Evolutionary conservation across 257 asterid genomes (phyloP).

Genomic region (Solanum chiquidenum): DNA sequence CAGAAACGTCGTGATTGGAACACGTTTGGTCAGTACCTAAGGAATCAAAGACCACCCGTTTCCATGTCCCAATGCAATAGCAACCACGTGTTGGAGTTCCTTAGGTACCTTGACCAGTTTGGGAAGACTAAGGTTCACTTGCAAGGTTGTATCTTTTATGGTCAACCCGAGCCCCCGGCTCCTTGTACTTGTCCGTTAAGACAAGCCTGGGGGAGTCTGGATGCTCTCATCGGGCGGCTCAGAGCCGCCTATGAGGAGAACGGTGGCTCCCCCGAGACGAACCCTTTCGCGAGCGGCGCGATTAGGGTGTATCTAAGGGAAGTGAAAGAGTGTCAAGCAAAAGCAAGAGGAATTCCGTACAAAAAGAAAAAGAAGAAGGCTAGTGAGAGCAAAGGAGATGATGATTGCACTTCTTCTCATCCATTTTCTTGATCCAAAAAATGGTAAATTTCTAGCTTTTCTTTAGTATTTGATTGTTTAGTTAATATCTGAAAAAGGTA

Average conservation of each 20-base stretch:
- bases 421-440: slow-evolving; percentile 31
- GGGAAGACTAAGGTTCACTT: slow-evolving; percentile 76
- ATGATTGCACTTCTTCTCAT: slow-evolving; percentile 29
- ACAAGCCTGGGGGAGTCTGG: slow-evolving; percentile 86
- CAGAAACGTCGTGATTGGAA: slow-evolving; percentile 82
- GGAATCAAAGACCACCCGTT: slow-evolving; percentile 54
- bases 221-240: slow-evolving; percentile 66
- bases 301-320: slow-evolving; percentile 62
- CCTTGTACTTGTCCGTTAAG: slow-evolving; percentile 64
- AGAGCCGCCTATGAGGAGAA: slow-evolving; percentile 81
- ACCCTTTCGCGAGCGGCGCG: slow-evolving; percentile 64
- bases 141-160: slow-evolving; percentile 64
- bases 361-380: slow-evolving; percentile 65
- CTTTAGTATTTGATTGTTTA: background rate
- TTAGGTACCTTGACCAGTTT: slow-evolving; percentile 60
- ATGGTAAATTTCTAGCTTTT: slow-evolving; percentile 1
- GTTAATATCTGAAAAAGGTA: background rate
- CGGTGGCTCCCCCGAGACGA: slow-evolving; percentile 62
- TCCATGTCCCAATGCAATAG: slow-evolving; percentile 42
- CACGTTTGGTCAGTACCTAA: slow-evolving; percentile 68
- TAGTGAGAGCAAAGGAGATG: slow-evolving; percentile 13
- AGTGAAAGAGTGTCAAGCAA: slow-evolving; percentile 62
- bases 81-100: slow-evolving; percentile 54
- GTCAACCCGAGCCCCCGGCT: slow-evolving; percentile 77
- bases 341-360: slow-evolving; percentile 61